Evolutionary conservation across 306 rosid species (phyloP).

Genomic region (Cyclanthera cordifolia): DNA sequence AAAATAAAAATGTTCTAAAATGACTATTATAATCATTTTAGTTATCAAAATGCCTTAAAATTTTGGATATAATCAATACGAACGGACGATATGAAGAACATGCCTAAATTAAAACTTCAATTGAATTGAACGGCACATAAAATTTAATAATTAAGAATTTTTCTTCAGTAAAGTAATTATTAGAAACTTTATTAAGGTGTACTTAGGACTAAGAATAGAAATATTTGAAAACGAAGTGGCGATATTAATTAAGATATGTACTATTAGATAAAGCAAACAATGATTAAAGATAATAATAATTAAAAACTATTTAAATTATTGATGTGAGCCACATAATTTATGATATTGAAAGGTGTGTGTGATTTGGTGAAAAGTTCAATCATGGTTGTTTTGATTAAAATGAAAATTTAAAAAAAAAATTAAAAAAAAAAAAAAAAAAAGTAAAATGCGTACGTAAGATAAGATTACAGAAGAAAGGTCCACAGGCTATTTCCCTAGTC

Average conservation of each 20-base stretch:
- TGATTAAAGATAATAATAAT: neutral
- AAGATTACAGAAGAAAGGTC: neutral
- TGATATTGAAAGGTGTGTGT: neutral
- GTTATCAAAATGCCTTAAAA: no score
- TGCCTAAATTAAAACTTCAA: neutral
- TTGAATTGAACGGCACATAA: neutral
- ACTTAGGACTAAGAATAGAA: neutral
- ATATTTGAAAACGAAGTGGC: neutral
- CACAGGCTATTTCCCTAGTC: neutral
- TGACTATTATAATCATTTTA: no score
- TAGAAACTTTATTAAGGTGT: neutral
- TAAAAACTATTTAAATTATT: neutral
- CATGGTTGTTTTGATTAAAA: conserved; percentile 3
- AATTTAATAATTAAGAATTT: neutral
- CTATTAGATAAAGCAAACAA: neutral
- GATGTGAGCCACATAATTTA: neutral
- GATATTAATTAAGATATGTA: neutral
- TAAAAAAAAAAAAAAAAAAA: neutral
- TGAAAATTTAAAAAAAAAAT: neutral
- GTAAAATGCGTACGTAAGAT: neutral
- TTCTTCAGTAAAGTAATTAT: neutral
- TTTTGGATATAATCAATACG: no score
- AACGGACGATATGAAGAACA: no score
- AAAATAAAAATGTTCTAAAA: no score
- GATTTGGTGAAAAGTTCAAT: conserved; percentile 1